Conservation (phyloP, 2,329 filamentous ascomycete species). For the Huntiella omanensis region DNA sequence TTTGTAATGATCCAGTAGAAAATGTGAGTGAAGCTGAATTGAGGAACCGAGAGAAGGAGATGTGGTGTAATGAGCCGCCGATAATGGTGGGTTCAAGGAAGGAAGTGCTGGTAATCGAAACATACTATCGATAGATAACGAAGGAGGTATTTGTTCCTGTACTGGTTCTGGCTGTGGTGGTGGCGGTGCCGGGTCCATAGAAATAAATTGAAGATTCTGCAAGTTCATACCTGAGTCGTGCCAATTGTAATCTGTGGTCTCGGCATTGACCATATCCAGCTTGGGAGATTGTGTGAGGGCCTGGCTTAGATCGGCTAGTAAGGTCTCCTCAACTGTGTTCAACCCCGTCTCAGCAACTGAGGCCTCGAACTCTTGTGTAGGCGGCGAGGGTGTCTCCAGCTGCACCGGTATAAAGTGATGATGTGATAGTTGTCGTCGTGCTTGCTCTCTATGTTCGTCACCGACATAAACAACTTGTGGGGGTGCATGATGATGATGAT, state of each 20-base stretch:
- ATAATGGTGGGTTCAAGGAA: background rate
- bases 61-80: background rate
- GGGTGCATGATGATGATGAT: too few species aligned
- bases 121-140: background rate
- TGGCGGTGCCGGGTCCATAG: background rate
- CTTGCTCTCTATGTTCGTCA: too few species aligned
- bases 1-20: slow-evolving; percentile 21
- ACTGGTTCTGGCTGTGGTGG: background rate
- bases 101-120: background rate
- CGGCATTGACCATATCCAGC: too few species aligned
- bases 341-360: too few species aligned
- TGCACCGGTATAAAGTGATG: too few species aligned
- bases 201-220: background rate
- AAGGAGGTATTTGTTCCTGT: background rate
- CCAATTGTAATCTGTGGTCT: background rate
- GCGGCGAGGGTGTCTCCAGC: too few species aligned
- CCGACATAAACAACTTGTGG: too few species aligned
- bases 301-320: background rate
- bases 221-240: background rate
- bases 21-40: slow-evolving; percentile 9
- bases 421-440: too few species aligned
- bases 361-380: too few species aligned
- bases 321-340: background rate
- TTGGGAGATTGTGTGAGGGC: background rate
- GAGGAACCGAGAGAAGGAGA: background rate